Percentiles rank a stretch among this genome's conserved stretches.
Evolutionary conservation across 441 rosid genomes (phyloP).

Genomic region (Croton laevigatus): DNA sequence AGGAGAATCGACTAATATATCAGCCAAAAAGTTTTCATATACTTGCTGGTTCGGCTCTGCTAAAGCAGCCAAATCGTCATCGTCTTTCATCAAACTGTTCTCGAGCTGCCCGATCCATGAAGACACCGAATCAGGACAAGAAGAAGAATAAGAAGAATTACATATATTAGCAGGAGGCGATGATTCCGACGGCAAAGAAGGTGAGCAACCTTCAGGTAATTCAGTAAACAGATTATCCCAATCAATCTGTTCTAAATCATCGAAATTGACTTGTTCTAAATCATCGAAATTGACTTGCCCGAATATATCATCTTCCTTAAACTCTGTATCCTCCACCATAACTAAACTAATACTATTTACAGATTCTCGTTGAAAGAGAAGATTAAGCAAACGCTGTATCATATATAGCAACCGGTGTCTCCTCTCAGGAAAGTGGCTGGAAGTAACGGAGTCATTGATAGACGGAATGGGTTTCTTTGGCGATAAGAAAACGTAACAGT

Average conservation of each 20-base stretch:
- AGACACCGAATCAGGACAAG: slow-evolving; percentile 29
- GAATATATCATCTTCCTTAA: slow-evolving; percentile 21
- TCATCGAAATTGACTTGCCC: slow-evolving; percentile 9
- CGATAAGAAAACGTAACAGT: not conserved
- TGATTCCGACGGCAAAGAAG: slow-evolving; percentile 15
- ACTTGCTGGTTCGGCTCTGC: slow-evolving; percentile 27
- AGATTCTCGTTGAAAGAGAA: not conserved
- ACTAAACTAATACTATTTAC: not conserved
- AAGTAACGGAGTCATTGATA: too few relatives aligned
- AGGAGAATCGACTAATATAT: slow-evolving; percentile 49
- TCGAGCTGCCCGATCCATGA: slow-evolving; percentile 54
- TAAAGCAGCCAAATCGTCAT: slow-evolving; percentile 19
- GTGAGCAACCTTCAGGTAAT: slow-evolving; percentile 16
- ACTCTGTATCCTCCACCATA: slow-evolving; percentile 20
- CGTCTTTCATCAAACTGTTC: slow-evolving; percentile 52
- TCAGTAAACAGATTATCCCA: slow-evolving; percentile 32
- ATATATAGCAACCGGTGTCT: not conserved
- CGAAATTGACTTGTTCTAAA: slow-evolving; percentile 28
- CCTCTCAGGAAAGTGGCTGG: too few relatives aligned
- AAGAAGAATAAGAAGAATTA: slow-evolving; percentile 22
- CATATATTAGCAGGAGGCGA: slow-evolving; percentile 14
- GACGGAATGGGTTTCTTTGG: not conserved
- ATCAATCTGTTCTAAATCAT: slow-evolving; percentile 24
- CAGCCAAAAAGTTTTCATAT: slow-evolving; percentile 41
- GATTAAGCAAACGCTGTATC: not conserved